phyloP scores from a whole-genome alignment of 1,284 basidiomycete genomes.

The Microbotryum lychnidis-dioicae region DNA sequence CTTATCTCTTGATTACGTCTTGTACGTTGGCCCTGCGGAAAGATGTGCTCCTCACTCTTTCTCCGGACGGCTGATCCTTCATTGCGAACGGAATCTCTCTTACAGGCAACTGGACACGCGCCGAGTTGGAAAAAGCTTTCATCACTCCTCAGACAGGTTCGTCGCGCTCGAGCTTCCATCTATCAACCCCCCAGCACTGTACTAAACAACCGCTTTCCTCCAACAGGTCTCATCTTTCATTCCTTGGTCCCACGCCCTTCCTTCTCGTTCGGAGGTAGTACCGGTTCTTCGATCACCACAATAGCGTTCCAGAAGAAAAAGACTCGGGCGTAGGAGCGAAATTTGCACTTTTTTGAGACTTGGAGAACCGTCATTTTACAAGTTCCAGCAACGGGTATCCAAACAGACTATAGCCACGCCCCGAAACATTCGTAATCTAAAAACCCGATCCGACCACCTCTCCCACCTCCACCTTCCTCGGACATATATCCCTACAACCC shows the following conservation, averaged over 20 bases:
- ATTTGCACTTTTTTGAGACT: too few relatives aligned
- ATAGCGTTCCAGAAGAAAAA: constrained; percentile 58
- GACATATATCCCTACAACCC: neutral
- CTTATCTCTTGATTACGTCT: constrained; percentile 67
- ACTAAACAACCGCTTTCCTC: constrained; percentile 4
- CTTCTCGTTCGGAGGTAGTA: constrained; percentile 66
- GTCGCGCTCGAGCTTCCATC: constrained; percentile 44
- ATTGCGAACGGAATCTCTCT: neutral
- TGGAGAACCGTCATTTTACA: too few relatives aligned
- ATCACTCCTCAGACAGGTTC: constrained; percentile 45
- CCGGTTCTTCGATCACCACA: constrained; percentile 61
- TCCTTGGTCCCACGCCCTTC: constrained; percentile 61
- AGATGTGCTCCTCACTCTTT: neutral
- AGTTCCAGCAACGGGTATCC: too few relatives aligned
- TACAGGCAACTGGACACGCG: constrained; percentile 85
- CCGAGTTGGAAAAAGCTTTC: constrained; percentile 61
- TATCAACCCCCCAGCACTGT: neutral
- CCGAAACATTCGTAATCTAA: too few relatives aligned
- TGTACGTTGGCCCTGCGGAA: constrained; percentile 46
- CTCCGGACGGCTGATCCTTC: constrained; percentile 1
- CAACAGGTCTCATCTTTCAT: constrained; percentile 43
- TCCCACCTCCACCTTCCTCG: too few relatives aligned
- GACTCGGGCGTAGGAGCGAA: neutral
- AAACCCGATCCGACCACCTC: too few relatives aligned
- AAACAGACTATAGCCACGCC: too few relatives aligned